Percentiles rank a stretch among this genome's conserved stretches.
Evolutionary conservation across 257 asterid species (phyloP).

Genomic region (Nicotiana undulata): DNA sequence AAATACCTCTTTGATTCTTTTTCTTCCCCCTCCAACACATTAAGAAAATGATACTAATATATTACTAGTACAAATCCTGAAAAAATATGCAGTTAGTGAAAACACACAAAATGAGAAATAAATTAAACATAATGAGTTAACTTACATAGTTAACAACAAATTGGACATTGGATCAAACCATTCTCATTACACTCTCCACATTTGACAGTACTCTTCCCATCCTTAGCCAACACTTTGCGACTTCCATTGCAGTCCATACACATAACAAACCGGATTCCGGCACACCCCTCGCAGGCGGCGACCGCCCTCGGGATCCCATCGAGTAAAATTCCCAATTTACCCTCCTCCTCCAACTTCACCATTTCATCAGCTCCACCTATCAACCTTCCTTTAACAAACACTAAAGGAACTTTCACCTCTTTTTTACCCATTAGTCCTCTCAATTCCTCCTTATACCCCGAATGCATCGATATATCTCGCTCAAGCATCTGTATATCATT

Average conservation of each 20-base stretch:
- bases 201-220: slow-evolving; percentile 51
- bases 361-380: slow-evolving; percentile 88
- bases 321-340: slow-evolving; percentile 47
- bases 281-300: slow-evolving; percentile 49
- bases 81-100: not conserved
- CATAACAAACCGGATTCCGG: slow-evolving; percentile 69
- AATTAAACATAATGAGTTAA: not conserved
- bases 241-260: slow-evolving; percentile 78
- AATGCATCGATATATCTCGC: slow-evolving; percentile 77
- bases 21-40: not conserved
- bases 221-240: slow-evolving; percentile 55
- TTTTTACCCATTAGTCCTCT: slow-evolving; percentile 49
- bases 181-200: slow-evolving; percentile 86
- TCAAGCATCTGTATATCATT: slow-evolving; percentile 42
- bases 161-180: slow-evolving; percentile 81
- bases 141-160: slow-evolving; percentile 34
- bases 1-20: not conserved
- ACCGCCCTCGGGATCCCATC: slow-evolving; percentile 53
- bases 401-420: slow-evolving; percentile 63
- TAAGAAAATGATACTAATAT: not conserved
- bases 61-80: not conserved
- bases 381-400: slow-evolving; percentile 79
- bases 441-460: slow-evolving; percentile 69
- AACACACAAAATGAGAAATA: not conserved
- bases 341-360: slow-evolving; percentile 79